Base-by-base conservation (phyloP, 495 filamentous ascomycete genomes). In the Neurospora hispaniola region DNA sequence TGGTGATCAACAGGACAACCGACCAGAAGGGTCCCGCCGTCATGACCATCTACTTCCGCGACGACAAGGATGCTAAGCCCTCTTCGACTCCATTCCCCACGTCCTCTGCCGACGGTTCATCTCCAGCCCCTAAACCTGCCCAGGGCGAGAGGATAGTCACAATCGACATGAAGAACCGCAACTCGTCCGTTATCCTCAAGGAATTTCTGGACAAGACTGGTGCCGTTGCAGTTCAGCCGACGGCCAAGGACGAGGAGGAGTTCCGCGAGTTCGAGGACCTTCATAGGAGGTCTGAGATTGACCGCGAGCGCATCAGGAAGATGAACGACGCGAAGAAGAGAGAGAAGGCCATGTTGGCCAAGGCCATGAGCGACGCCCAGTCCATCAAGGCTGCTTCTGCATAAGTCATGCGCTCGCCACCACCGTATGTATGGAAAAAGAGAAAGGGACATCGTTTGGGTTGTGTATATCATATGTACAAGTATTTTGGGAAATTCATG, bases 1-100 rank as follows among this genome's bases (percentile, higher is more conserved):
- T 98, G 89, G 90, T 91, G 43, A 89, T 98, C 71, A 88, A 88
- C 76, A 91, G 93, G 69, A 89, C 85, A 27, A 59, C 73, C 23
- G 83, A 91, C 35, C 82, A 88, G 70, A 79, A 76, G 69, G 89
- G 84, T 44, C 89, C 87, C 2, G 89, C 94, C 6, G 88, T 82
- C 2, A 83, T 98, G 81, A 91, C 90, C 73, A 84, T 99, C 71
- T 93, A 93, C 84, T 94, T 92, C 79, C 78, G 81, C 75, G 78
- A 85, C 76, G 40, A 74, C 76, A 71, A 73, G 73, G 48, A 76
- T 80, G 14, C 78, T 73, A 75, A 74, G 46, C 82, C 78, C 41
- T 82, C 74, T 71, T 31, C 54, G 12, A 8, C 54, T 27, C 27
- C 27, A 1, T 66, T 66, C 5, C 54, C 54, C 3, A 31, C 27